Conservation (phyloP, 257 asterid species). For the Solanum neorickii region DNA sequence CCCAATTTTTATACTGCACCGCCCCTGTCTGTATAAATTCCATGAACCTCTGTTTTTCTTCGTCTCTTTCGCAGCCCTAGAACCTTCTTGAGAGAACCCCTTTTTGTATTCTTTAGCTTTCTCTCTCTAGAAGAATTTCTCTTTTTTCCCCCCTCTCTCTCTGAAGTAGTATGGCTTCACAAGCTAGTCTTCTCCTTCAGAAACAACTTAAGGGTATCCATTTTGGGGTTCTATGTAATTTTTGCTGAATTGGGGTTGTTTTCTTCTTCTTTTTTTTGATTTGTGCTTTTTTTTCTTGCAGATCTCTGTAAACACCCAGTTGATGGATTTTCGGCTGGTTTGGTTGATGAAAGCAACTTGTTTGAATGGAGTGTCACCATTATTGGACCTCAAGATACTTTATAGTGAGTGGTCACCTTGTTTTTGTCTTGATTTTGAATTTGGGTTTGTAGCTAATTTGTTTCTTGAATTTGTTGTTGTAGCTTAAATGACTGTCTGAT, state of each 20-base stretch:
- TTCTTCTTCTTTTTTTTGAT: neutral
- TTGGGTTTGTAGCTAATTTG: neutral
- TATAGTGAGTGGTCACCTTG: conserved; percentile 48
- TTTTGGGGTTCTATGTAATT: conserved; percentile 2
- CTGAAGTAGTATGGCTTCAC: conserved; percentile 58
- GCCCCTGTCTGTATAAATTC: neutral
- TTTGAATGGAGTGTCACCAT: conserved; percentile 97
- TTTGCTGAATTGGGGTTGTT: conserved; percentile 5
- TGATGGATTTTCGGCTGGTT: conserved; percentile 96
- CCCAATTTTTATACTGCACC: neutral
- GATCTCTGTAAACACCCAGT: conserved; percentile 88
- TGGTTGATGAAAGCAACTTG: conserved; percentile 69
- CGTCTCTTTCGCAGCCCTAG: conserved; percentile 20
- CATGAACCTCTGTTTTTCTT: neutral
- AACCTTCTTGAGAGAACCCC: conserved; percentile 4
- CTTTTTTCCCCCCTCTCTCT: neutral
- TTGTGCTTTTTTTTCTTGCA: conserved; percentile 29
- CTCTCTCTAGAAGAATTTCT: neutral
- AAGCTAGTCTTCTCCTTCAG: conserved; percentile 87
- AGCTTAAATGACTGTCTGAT: neutral
- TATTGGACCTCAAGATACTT: conserved; percentile 94
- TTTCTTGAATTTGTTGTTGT: neutral
- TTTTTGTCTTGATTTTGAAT: neutral
- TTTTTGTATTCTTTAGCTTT: conserved; percentile 2
- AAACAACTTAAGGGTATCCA: conserved; percentile 83